Conservation (phyloP, 139 green algal genomes). For the Picochlorum sp. region DNA sequence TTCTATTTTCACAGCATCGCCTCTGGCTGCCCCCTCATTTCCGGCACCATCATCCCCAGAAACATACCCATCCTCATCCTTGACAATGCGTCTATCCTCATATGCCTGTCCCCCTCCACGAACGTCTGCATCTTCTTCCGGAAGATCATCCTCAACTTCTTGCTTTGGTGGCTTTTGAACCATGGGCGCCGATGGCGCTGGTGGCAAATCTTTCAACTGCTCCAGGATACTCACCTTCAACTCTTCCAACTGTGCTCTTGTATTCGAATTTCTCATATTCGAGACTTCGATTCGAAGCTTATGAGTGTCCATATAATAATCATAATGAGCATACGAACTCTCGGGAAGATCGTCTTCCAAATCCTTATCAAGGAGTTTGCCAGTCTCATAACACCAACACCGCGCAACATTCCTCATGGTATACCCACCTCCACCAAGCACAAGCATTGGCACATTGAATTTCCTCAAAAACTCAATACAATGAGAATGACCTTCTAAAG, state of each 20-base stretch:
- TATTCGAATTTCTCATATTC: slow-evolving; percentile 94
- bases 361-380: slow-evolving; percentile 70
- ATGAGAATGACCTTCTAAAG: slow-evolving; percentile 75
- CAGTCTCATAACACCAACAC: slow-evolving; percentile 98
- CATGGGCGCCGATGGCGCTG: slow-evolving; percentile 51
- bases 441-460: slow-evolving; percentile 89
- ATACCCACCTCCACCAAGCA: slow-evolving; percentile 94
- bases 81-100: slow-evolving; percentile 43
- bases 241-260: slow-evolving; percentile 57
- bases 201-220: slow-evolving; percentile 59
- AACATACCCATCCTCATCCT: slow-evolving; percentile 31
- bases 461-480: slow-evolving; percentile 93
- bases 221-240: slow-evolving; percentile 57
- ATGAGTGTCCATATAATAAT: slow-evolving; percentile 87
- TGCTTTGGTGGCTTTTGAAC: slow-evolving; percentile 21
- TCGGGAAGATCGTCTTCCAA: slow-evolving; percentile 59
- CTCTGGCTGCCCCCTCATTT: not conserved
- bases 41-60: slow-evolving; percentile 11
- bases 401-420: slow-evolving; percentile 97
- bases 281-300: slow-evolving; percentile 66
- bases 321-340: slow-evolving; percentile 41
- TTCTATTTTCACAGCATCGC: not conserved
- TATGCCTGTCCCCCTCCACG: slow-evolving; percentile 54
- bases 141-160: slow-evolving; percentile 38
- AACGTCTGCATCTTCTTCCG: slow-evolving; percentile 63